Evolutionary conservation across 257 asterid genomes (phyloP).

Genomic region (Lantana camara): DNA sequence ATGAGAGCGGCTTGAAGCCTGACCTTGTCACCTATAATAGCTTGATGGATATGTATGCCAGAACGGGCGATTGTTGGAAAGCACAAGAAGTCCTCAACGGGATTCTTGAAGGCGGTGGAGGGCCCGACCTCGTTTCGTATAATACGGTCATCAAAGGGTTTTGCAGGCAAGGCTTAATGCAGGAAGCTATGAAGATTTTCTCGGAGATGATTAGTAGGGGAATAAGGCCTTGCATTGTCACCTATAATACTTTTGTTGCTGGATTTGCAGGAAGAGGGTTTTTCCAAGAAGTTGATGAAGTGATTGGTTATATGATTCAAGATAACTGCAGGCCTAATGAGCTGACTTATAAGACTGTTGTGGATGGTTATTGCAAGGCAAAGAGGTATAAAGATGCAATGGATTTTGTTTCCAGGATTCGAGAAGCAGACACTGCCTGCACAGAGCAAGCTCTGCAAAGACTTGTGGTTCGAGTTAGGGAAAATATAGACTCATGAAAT

Average conservation of each 20-base stretch:
- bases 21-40: constrained; percentile 86
- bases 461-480: constrained; percentile 63
- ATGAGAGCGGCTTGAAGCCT: constrained; percentile 68
- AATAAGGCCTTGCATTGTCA: constrained; percentile 81
- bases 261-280: constrained; percentile 73
- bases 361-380: constrained; percentile 88
- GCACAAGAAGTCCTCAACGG: constrained; percentile 84
- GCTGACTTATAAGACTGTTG: constrained; percentile 69
- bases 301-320: constrained; percentile 77
- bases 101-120: constrained; percentile 53
- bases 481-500: constrained; percentile 60
- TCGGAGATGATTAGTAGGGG: constrained; percentile 76
- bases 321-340: constrained; percentile 85
- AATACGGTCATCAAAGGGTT: constrained; percentile 93
- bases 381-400: constrained; percentile 63
- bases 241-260: constrained; percentile 83
- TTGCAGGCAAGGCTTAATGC: constrained; percentile 94
- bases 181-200: constrained; percentile 71
- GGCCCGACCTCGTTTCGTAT: constrained; percentile 88
- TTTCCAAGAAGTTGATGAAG: constrained; percentile 72
- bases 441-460: constrained; percentile 61
- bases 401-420: constrained; percentile 66
- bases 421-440: constrained; percentile 49
- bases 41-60: constrained; percentile 94
- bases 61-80: constrained; percentile 95